phyloP scores from a whole-genome alignment of 768 basidiomycete species.

The Naematelia aurantialba region DNA sequence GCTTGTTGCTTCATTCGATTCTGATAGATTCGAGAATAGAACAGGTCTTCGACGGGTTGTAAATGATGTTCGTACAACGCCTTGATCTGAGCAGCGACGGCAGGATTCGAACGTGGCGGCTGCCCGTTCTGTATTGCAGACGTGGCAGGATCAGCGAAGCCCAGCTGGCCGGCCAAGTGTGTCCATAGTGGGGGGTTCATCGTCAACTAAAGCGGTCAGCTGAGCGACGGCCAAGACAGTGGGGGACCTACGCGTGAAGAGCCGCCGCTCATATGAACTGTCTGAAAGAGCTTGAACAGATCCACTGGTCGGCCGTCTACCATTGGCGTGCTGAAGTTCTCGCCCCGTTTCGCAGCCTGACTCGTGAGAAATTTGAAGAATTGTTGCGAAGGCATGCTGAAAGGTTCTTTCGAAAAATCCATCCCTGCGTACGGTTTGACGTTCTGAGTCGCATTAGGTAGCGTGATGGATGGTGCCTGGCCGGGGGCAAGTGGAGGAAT shows the following conservation, averaged over 20 bases:
- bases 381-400: conserved; percentile 10
- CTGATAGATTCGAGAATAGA: conserved; percentile 18
- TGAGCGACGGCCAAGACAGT: background rate
- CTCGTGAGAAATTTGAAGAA: conserved; percentile 13
- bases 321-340: conserved; percentile 15
- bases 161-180: conserved; percentile 23
- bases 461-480: conserved; percentile 5
- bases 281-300: conserved; percentile 27
- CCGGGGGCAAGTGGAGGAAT: conserved; percentile 3
- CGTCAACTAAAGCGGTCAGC: conserved; percentile 12
- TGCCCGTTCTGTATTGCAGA: conserved; percentile 8
- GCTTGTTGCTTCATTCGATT: conserved; percentile 6
- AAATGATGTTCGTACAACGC: conserved; percentile 16
- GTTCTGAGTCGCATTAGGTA: background rate
- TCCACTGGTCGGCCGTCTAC: conserved; percentile 29
- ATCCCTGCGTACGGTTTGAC: conserved; percentile 10
- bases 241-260: conserved; percentile 23
- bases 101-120: conserved; percentile 12
- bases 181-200: conserved; percentile 22
- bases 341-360: conserved; percentile 8
- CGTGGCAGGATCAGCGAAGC: conserved; percentile 15
- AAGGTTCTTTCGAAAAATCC: conserved; percentile 25
- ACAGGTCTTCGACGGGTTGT: conserved; percentile 25
- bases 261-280: conserved; percentile 36
- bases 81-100: conserved; percentile 24